phyloP scores from a whole-genome alignment of 208 protist species.

The Dictyostelium gargantuum region DNA sequence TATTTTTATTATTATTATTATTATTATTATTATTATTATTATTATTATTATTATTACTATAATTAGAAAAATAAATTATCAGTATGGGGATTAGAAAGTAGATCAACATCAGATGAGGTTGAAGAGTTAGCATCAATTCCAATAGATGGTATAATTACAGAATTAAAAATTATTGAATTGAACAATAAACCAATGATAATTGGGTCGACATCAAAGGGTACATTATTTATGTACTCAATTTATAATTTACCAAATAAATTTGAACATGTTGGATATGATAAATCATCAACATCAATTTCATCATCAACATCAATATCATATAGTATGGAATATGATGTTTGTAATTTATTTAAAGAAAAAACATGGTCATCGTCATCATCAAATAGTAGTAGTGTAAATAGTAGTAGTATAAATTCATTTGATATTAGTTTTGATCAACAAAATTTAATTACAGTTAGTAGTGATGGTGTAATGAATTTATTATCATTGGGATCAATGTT shows the following conservation, averaged over 20 bases:
- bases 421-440: slow-evolving; percentile 11
- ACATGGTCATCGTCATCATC: no score
- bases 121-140: background rate
- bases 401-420: background rate
- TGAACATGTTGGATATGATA: background rate
- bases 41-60: no score
- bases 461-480: slow-evolving; percentile 22
- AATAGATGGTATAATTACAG: background rate
- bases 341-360: slow-evolving; percentile 28
- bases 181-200: background rate
- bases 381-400: background rate
- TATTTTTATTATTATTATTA: no score
- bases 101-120: background rate
- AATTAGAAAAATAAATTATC: slow-evolving; percentile 10
- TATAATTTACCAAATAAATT: slow-evolving; percentile 9
- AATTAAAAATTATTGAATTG: background rate
- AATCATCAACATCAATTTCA: no score
- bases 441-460: background rate
- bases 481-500: background rate
- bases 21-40: no score
- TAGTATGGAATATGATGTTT: background rate
- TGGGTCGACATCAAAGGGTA: background rate
- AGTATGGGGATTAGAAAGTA: background rate
- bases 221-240: background rate
- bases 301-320: no score